These are phyloP conservation scores for Microcos paniculata DNA, from an alignment of 345 rosid species.

Conservation along the genomic window DNA sequence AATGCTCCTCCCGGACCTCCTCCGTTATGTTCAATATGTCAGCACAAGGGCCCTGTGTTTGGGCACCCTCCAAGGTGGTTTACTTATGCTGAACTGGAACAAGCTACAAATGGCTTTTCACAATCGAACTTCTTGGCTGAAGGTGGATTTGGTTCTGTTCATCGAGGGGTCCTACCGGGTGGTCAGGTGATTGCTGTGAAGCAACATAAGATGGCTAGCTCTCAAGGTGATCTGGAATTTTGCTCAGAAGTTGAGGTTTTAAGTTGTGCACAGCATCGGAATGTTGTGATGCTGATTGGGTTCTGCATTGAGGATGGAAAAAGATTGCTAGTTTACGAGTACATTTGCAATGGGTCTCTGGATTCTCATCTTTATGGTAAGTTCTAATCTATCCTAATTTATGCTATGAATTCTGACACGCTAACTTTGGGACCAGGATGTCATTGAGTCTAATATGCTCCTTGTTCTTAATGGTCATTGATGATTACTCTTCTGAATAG, in stretches of 20 bases:
- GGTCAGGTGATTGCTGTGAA: conserved; percentile 94
- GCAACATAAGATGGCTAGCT: conserved; percentile 92
- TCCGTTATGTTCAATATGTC: conserved; percentile 96
- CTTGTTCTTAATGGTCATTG: background rate
- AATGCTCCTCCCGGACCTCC: conserved; percentile 82
- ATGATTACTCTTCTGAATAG: background rate
- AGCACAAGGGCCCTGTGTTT: conserved; percentile 85
- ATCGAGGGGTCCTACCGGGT: conserved; percentile 73
- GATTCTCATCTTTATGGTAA: conserved; percentile 96
- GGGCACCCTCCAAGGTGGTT: conserved; percentile 99
- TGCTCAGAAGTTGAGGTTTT: conserved; percentile 98
- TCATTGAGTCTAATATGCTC: background rate
- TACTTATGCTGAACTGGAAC: conserved; percentile 72
- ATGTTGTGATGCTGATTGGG: conserved; percentile 93
- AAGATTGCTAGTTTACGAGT: conserved; percentile 90
- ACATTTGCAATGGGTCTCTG: conserved; percentile 89
- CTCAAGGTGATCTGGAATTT: conserved; percentile 93
- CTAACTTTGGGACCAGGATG: conserved; percentile 9
- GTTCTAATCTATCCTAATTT: conserved; percentile 16
- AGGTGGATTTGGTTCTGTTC: conserved; percentile 98
- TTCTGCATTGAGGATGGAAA: conserved; percentile 83
- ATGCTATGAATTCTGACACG: background rate
- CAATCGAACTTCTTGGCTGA: conserved; percentile 91
- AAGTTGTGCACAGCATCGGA: conserved; percentile 97
- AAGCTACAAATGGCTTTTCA: conserved; percentile 82